Evolutionary conservation across 306 rosid species (phyloP), one percentile per base, ranked within the genome.

Genomic region (Oemleria cerasiformis): DNA sequence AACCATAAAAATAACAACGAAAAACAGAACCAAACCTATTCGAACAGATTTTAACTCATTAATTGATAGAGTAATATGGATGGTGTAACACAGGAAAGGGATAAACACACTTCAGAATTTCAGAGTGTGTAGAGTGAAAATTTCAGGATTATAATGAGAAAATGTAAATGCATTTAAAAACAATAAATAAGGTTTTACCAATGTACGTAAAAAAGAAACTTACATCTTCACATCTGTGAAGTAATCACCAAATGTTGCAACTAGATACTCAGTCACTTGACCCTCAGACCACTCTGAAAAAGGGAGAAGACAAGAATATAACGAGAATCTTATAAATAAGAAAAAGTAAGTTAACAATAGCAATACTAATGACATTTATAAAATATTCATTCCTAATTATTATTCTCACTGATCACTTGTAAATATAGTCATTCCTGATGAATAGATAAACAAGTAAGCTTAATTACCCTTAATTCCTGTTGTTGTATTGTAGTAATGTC

Each of bases 191-290:
- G n/a, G 23, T 8, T 55, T 54, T 20, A 15, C 49, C 10, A 72
- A 43, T 23, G n/a, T 21, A 57, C 48, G 65, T 59, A 74, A 40
- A 47, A 67, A 34, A 65, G 75, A 58, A 51, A 77, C 96, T 94
- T 84, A 94, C 99, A 91, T 81, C 79, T 94, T 94, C 50, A 94
- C 92, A 77, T 94, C 97, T n/a, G 82, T 74, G 71, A 94, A 94
- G 82, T 94, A 94, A 81, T 94, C 99, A 38, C 97, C 83, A 78
- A 94, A 94, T 34, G 99, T 91, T 78, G 95, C 96, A 78, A 91
- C 96, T 65, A 94, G 90, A 91, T 79, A 87, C 79, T 91, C 99
- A 2, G 99, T 94, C 63, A 94, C 88, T 72, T 89, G 96, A 61
- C 92, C 97, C 78, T 91, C 99, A 11, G 82, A 84, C 99, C 99